Conservation (phyloP, 1,284 basidiomycete genomes). For the Wallemia mellicola region DNA sequence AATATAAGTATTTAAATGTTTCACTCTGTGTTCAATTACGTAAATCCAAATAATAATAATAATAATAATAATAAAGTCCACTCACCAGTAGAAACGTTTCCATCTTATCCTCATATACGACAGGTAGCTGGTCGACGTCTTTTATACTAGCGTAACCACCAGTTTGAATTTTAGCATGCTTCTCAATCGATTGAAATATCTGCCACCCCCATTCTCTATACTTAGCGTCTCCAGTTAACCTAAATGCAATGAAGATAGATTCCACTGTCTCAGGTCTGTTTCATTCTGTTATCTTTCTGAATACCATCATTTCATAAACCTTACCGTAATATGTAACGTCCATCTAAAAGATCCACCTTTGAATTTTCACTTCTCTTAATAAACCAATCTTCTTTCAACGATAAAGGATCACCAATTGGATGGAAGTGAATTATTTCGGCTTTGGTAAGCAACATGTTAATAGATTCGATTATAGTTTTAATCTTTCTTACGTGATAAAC, state of each 20-base stretch:
- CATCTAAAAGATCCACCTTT: too few species aligned
- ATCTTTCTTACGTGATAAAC: too few species aligned
- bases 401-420: conserved; percentile 18
- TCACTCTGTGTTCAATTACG: conserved; percentile 24
- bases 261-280: conserved; percentile 82
- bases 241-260: conserved; percentile 59
- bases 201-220: conserved; percentile 67
- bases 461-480: too few species aligned
- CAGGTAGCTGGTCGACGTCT: conserved; percentile 48
- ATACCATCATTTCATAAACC: too few species aligned
- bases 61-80: conserved; percentile 3
- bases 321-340: conserved; percentile 78
- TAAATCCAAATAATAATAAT: background rate
- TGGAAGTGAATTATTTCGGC: conserved; percentile 56
- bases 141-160: conserved; percentile 63
- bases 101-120: conserved; percentile 54
- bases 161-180: conserved; percentile 35
- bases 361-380: conserved; percentile 32
- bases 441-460: too few species aligned
- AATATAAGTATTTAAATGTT: conserved; percentile 77
- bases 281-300: too few species aligned
- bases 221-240: conserved; percentile 47
- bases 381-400: conserved; percentile 40
- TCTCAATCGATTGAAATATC: conserved; percentile 69
- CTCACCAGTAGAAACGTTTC: conserved; percentile 71